Base-by-base conservation (phyloP, 805 yeast species). In the Saturnispora kantuleensis region DNA sequence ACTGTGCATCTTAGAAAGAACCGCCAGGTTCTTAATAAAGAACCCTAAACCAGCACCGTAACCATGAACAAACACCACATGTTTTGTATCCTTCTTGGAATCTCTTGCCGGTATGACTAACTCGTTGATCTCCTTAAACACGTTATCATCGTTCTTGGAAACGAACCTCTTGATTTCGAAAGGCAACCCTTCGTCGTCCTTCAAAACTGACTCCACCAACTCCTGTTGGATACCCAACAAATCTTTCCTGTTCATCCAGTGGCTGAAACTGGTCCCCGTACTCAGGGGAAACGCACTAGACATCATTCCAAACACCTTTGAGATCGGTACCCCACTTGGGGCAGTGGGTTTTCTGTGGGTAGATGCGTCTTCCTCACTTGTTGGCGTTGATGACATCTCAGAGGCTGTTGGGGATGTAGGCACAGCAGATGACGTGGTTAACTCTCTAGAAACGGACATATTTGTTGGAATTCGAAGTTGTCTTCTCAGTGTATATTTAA, bases 11-110 rank as follows among this genome's bases (percentile, higher is more conserved):
- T 45, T 35, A 0, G 65, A 57, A 16, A 58, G 29, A 10, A 50
- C 49, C 38, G 73, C 74, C 51, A 85, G 76, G 56, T 85, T 90
- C 49, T 81, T 76, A 55, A 81, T 74, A 54, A 78, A 90, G 44
- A 87, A 79, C 21, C 94, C 90, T 11, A 88, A 73, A 1, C 95
- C 85, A 0, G 97, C 95, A 2, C 95, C 96, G 57, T 87, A 88
- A 0, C 98, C 98, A 62, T 90, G 98, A 4, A 93, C 64, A 49
- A 90, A 62, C 2, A 93, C 86, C 18, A 88, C 61, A 60, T 79
- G 84, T 45, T 61, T 21, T 21, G 26, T 64, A 17, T 48, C 50
- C 5, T 60, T 62, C 21, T 49, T 47, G 3, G 50, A 52, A 6
- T 50, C 26, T 39, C 46, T 41, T 26, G 45, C 45, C 3, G 83